These are phyloP conservation scores for Kazachstania taianensis DNA, from an alignment of 805 yeast genomes.

Conservation along the genomic window DNA sequence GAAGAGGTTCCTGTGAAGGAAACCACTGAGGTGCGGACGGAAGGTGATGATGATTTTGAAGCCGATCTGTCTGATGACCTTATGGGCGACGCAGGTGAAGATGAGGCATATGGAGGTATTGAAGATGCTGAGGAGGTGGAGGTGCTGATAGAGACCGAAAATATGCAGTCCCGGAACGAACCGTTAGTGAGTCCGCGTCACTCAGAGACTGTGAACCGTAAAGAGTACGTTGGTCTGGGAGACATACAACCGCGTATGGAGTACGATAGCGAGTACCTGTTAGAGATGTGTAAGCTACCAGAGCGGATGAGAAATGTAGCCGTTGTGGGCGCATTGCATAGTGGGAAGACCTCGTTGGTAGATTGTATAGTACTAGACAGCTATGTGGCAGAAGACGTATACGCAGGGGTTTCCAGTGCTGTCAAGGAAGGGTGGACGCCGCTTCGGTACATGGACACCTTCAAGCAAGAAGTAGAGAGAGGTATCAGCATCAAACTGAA, in stretches of 20 bases:
- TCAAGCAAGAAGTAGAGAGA: constrained; percentile 56
- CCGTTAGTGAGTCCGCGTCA: constrained; percentile 54
- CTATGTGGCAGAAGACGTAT: too few species aligned
- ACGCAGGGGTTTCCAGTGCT: constrained; percentile 23
- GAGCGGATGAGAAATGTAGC: constrained; percentile 65
- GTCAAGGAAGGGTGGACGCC: constrained; percentile 34
- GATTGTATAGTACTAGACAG: constrained; percentile 46
- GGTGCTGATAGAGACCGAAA: constrained; percentile 46
- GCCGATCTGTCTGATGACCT: constrained; percentile 2
- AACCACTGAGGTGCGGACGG: neutral
- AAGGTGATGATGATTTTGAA: neutral
- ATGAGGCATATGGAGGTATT: constrained; percentile 4
- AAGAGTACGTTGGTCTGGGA: constrained; percentile 2
- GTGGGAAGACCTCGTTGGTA: constrained; percentile 76
- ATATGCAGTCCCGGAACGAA: constrained; percentile 41
- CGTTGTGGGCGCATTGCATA: constrained; percentile 67
- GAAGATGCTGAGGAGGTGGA: constrained; percentile 55
- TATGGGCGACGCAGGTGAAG: constrained; percentile 8
- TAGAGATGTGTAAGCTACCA: constrained; percentile 41
- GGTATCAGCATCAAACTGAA: constrained; percentile 58
- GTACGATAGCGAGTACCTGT: constrained; percentile 56
- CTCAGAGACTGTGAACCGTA: neutral
- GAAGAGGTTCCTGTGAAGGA: too few species aligned
- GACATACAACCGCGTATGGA: constrained; percentile 47
- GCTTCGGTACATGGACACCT: constrained; percentile 61